Evolutionary conservation across 2,329 filamentous ascomycete genomes (phyloP).

Genomic region (Onygenales sp.): DNA sequence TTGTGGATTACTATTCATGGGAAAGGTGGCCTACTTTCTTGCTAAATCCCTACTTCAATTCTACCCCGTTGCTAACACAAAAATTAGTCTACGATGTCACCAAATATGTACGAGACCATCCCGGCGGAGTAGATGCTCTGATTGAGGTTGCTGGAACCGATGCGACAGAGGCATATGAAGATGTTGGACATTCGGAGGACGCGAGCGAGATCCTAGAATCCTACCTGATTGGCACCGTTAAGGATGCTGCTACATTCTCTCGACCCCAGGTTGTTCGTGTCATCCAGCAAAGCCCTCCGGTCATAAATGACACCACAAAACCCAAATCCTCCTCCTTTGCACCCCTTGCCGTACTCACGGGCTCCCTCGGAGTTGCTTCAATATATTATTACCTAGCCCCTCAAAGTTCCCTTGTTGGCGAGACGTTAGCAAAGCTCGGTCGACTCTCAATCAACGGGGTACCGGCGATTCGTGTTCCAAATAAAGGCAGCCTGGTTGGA

Average conservation of each 20-base stretch:
- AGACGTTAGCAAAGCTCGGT: not conserved
- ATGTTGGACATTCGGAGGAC: not conserved
- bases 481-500: not conserved
- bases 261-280: too few relatives aligned
- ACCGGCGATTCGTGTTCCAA: not conserved
- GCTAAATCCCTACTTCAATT: not conserved
- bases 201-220: not conserved
- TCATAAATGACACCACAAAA: too few relatives aligned
- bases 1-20: not conserved
- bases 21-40: not conserved
- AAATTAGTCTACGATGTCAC: not conserved
- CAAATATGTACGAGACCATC: not conserved
- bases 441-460: not conserved
- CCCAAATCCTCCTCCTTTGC: not conserved
- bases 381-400: not conserved
- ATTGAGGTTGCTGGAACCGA: not conserved
- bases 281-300: too few relatives aligned
- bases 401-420: not conserved
- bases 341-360: not conserved
- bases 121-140: not conserved
- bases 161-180: not conserved
- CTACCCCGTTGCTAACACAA: not conserved
- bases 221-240: not conserved
- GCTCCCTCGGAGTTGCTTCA: not conserved
- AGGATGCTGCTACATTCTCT: too few relatives aligned